A percentile compares a stretch with the other conserved stretches of the same genome.
Evolutionary conservation across 495 filamentous ascomycete species (phyloP).

Genomic region (Glarea lozoyensis): DNA sequence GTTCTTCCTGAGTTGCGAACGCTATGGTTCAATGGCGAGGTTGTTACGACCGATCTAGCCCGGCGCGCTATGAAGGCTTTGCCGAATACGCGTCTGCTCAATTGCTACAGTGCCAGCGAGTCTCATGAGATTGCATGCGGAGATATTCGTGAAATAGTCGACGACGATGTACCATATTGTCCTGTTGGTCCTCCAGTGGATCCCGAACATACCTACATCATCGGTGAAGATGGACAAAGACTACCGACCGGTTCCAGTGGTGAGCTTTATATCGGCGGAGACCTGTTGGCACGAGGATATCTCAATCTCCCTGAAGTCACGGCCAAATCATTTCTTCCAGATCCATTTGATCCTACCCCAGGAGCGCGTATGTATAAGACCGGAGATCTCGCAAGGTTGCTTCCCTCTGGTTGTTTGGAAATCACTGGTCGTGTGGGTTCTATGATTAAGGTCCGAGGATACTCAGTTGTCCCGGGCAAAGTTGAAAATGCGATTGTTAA

Average conservation of each 20-base stretch:
- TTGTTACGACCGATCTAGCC: slow-evolving; percentile 59
- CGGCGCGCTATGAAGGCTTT: slow-evolving; percentile 50
- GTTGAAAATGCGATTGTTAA: slow-evolving; percentile 52
- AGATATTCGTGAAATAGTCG: slow-evolving; percentile 53
- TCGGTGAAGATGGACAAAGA: slow-evolving; percentile 45
- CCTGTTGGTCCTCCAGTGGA: slow-evolving; percentile 55
- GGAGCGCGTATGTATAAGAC: slow-evolving; percentile 56
- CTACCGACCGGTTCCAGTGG: slow-evolving; percentile 37
- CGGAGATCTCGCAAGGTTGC: slow-evolving; percentile 57
- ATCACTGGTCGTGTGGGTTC: slow-evolving; percentile 63
- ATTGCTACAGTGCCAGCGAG: slow-evolving; percentile 65
- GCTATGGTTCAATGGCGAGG: slow-evolving; percentile 64
- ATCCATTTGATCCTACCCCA: slow-evolving; percentile 31
- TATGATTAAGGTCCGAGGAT: slow-evolving; percentile 61
- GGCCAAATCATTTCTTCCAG: slow-evolving; percentile 49
- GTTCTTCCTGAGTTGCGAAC: slow-evolving; percentile 51
- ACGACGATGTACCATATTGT: slow-evolving; percentile 37
- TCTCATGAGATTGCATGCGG: slow-evolving; percentile 66
- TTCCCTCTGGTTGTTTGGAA: slow-evolving; percentile 54
- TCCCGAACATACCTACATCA: slow-evolving; percentile 48
- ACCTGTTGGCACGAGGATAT: slow-evolving; percentile 60
- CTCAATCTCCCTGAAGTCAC: slow-evolving; percentile 64
- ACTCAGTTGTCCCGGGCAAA: slow-evolving; percentile 58
- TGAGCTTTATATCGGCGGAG: slow-evolving; percentile 62
- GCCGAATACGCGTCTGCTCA: slow-evolving; percentile 54